phyloP scores from a whole-genome alignment of 2,329 filamentous ascomycete genomes.

The Trichoderma asperellum region DNA sequence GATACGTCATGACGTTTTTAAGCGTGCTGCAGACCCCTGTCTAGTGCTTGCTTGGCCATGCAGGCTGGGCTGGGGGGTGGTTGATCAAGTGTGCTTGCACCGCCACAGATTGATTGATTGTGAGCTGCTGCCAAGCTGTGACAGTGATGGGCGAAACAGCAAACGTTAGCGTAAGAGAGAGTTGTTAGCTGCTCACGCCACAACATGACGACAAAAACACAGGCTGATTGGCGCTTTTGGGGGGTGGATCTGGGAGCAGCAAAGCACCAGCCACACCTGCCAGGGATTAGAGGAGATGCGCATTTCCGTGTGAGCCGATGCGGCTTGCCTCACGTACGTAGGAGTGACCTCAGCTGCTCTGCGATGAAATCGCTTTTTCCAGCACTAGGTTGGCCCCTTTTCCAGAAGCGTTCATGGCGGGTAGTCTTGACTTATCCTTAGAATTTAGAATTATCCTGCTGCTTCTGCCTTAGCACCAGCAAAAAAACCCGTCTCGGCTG shows the following conservation, averaged over 20 bases:
- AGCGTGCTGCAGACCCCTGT: slow-evolving; percentile 19
- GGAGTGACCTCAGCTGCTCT: slow-evolving; percentile 24
- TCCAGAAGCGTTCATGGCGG: neutral
- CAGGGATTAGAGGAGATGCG: neutral
- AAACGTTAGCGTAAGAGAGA: neutral
- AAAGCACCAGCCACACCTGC: slow-evolving; percentile 22
- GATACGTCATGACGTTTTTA: slow-evolving; percentile 15
- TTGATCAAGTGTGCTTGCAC: slow-evolving; percentile 8
- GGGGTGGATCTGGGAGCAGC: neutral
- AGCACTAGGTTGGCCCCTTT: neutral
- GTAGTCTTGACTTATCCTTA: neutral
- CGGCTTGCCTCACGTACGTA: slow-evolving; percentile 20
- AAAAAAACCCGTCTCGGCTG: neutral
- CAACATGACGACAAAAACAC: slow-evolving; percentile 18
- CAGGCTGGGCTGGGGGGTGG: neutral
- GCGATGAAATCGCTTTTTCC: neutral
- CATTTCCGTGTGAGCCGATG: slow-evolving; percentile 22
- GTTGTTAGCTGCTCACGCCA: slow-evolving; percentile 8
- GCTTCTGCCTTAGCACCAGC: neutral
- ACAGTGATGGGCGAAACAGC: neutral
- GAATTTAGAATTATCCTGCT: neutral
- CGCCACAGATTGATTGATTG: neutral
- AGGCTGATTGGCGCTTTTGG: neutral
- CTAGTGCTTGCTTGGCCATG: slow-evolving; percentile 5
- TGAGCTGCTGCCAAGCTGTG: neutral